phyloP scores from a whole-genome alignment of 306 rosid genomes.

The Sechiopsis laciniata region DNA sequence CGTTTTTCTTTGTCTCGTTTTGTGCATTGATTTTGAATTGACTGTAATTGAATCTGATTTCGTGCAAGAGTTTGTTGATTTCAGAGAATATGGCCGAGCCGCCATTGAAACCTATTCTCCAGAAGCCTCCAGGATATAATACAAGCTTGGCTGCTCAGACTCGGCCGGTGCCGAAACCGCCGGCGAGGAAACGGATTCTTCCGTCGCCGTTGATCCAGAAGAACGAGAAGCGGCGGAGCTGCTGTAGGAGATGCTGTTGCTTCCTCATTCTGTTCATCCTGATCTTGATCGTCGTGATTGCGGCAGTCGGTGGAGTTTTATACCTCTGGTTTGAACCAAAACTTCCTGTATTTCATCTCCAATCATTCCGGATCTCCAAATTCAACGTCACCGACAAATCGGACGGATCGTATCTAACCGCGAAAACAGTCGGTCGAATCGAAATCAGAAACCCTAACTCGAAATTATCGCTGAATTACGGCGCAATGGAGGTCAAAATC shows the following conservation, averaged over 20 bases:
- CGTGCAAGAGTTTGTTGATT: background rate
- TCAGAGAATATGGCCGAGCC: conserved; percentile 34
- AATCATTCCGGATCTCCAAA: conserved; percentile 40
- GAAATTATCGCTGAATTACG: conserved; percentile 37
- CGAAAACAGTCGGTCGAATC: conserved; percentile 33
- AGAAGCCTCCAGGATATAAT: conserved; percentile 71
- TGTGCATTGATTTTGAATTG: background rate
- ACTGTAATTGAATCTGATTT: background rate
- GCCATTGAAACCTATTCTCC: conserved; percentile 38
- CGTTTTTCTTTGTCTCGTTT: background rate
- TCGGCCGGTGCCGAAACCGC: conserved; percentile 21
- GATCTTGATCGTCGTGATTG: conserved; percentile 27
- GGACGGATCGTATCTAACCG: conserved; percentile 45
- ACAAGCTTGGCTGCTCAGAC: conserved; percentile 20
- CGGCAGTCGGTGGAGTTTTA: conserved; percentile 38
- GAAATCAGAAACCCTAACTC: conserved; percentile 51
- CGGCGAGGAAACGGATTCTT: conserved; percentile 30
- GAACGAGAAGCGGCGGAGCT: conserved; percentile 24
- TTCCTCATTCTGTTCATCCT: conserved; percentile 36
- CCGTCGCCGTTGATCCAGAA: conserved; percentile 41
- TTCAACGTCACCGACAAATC: conserved; percentile 36
- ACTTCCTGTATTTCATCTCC: conserved; percentile 49
- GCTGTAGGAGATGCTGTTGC: conserved; percentile 48
- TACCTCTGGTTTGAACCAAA: conserved; percentile 52
- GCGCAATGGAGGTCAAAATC: background rate